phyloP scores from a whole-genome alignment of 805 yeast genomes.

The Myxozyma melibiosi region DNA sequence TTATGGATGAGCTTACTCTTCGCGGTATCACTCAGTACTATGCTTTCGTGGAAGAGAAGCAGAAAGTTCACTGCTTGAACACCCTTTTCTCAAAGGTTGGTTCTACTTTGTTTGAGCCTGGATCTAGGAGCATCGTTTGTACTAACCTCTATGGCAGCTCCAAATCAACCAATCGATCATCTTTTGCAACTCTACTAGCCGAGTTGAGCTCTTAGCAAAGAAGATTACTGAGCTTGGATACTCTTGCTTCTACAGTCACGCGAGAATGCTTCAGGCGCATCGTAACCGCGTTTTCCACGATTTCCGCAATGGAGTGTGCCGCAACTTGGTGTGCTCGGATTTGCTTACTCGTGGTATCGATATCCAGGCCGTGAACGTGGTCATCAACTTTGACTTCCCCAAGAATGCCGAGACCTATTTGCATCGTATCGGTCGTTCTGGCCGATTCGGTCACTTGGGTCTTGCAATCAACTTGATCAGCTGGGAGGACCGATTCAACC shows the following conservation, averaged over 20 bases:
- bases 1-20: slow-evolving; percentile 96
- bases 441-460: slow-evolving; percentile 98
- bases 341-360: slow-evolving; percentile 97
- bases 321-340: slow-evolving; percentile 96
- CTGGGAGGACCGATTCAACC: slow-evolving; percentile 93
- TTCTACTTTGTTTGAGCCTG: background rate
- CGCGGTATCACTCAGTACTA: slow-evolving; percentile 96
- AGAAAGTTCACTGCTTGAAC: slow-evolving; percentile 93
- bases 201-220: slow-evolving; percentile 93
- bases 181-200: slow-evolving; percentile 93
- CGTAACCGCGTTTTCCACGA: slow-evolving; percentile 98
- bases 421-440: slow-evolving; percentile 98
- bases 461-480: slow-evolving; percentile 94
- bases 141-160: slow-evolving; percentile 44
- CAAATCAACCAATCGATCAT: slow-evolving; percentile 96
- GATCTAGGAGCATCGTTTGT: background rate
- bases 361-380: slow-evolving; percentile 98
- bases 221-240: slow-evolving; percentile 95
- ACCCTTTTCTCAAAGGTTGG: slow-evolving; percentile 77
- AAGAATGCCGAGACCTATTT: slow-evolving; percentile 96
- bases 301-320: slow-evolving; percentile 96
- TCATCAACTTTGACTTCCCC: slow-evolving; percentile 97
- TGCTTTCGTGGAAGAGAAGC: slow-evolving; percentile 97
- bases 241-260: slow-evolving; percentile 96
- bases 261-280: slow-evolving; percentile 95